Evolutionary conservation across 129 eudicot species (phyloP).

Genomic region (Pulicaria dysenterica): DNA sequence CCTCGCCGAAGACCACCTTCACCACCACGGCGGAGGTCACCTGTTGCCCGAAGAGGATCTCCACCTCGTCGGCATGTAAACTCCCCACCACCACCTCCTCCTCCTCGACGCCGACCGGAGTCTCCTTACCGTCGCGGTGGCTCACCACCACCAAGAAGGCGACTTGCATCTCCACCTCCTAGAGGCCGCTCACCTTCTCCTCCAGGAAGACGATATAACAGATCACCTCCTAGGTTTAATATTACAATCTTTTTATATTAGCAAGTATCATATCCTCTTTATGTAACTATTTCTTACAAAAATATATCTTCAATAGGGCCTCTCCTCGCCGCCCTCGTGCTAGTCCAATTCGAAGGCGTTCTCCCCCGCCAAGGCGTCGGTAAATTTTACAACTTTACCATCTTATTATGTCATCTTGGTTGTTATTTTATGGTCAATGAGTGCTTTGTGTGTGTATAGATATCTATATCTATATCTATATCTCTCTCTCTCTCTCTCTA

Average conservation of each 20-base stretch:
- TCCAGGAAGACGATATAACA: constrained; percentile 61
- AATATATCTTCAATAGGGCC: constrained; percentile 40
- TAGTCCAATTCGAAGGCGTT: constrained; percentile 80
- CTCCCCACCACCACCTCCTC: constrained; percentile 35
- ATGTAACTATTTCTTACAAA: constrained; percentile 5
- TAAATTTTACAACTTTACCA: constrained; percentile 20
- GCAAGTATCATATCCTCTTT: not conserved
- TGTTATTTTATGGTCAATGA: not conserved
- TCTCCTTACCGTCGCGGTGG: constrained; percentile 74
- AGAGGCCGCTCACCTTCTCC: constrained; percentile 92
- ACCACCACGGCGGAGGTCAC: constrained; percentile 78
- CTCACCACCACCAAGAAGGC: constrained; percentile 81
- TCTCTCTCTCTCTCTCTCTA: too few species aligned
- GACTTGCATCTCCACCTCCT: constrained; percentile 78
- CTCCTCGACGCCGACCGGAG: constrained; percentile 67
- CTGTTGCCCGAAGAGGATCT: constrained; percentile 68
- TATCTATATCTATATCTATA: too few species aligned
- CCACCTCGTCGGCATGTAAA: constrained; percentile 79
- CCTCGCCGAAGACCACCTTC: constrained; percentile 64
- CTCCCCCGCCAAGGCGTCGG: constrained; percentile 90
- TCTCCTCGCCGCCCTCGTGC: constrained; percentile 78
- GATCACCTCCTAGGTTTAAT: constrained; percentile 70
- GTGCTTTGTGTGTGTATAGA: not conserved
- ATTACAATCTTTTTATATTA: not conserved
- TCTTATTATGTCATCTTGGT: not conserved